Conservation (phyloP, 1,139 yeast species). For the Geotrichum histeridarum region DNA sequence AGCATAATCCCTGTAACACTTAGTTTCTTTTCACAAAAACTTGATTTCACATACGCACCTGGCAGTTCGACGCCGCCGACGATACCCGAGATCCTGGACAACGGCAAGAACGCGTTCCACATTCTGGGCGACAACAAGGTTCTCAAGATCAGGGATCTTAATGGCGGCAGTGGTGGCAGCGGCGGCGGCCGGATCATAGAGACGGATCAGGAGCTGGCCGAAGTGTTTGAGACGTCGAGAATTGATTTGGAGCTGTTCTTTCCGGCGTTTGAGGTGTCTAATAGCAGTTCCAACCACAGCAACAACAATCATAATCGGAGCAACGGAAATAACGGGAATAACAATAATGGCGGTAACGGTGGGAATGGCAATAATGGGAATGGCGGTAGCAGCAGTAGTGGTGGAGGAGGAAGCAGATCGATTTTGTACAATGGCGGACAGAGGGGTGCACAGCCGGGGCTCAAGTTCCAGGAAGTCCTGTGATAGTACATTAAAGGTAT, state of each 20-base stretch:
- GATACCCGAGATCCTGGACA: slow-evolving; percentile 58
- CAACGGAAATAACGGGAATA: no score
- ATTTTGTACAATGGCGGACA: no score
- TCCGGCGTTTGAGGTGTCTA: slow-evolving; percentile 13
- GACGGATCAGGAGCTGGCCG: slow-evolving; percentile 35
- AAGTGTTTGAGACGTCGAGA: slow-evolving; percentile 27
- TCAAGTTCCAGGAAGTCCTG: slow-evolving; percentile 14
- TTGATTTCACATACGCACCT: slow-evolving; percentile 59
- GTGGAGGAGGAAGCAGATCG: no score
- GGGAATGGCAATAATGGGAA: no score
- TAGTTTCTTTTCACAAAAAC: slow-evolving; percentile 41
- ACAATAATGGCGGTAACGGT: no score
- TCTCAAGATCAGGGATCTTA: slow-evolving; percentile 34
- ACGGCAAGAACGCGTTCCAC: slow-evolving; percentile 64
- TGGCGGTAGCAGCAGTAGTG: no score
- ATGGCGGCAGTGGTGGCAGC: slow-evolving; percentile 21
- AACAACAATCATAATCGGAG: no score
- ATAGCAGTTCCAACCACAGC: background rate
- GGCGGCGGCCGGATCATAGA: slow-evolving; percentile 23
- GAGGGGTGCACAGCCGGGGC: background rate
- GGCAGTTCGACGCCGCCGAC: slow-evolving; percentile 64
- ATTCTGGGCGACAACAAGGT: slow-evolving; percentile 40
- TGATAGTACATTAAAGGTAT: background rate
- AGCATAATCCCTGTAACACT: slow-evolving; percentile 42
- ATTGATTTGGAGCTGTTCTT: slow-evolving; percentile 19